Evolutionary conservation across 1,139 yeast genomes (phyloP).

Genomic region (Sugiyamaella pinicola): DNA sequence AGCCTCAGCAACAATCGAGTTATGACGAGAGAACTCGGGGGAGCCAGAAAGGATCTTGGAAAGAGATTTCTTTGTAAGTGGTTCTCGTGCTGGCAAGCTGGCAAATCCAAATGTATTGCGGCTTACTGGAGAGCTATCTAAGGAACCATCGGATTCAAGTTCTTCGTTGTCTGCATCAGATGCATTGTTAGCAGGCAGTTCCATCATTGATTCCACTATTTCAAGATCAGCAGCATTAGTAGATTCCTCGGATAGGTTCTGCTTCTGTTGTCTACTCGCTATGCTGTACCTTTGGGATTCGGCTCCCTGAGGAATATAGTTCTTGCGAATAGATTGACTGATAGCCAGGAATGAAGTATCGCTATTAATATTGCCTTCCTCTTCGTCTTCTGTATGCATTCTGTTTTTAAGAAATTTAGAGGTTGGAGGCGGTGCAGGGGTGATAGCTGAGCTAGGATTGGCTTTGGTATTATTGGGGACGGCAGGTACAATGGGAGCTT

Average conservation of each 20-base stretch:
- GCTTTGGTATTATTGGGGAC: too few relatives aligned
- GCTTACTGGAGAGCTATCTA: slow-evolving; percentile 23
- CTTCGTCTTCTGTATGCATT: slow-evolving; percentile 31
- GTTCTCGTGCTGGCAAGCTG: slow-evolving; percentile 50
- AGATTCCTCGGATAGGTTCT: background rate
- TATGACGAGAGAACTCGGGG: slow-evolving; percentile 22
- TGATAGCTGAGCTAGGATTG: too few relatives aligned
- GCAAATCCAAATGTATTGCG: slow-evolving; percentile 46
- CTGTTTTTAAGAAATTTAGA: slow-evolving; percentile 22
- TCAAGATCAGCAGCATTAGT: slow-evolving; percentile 20
- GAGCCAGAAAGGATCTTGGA: slow-evolving; percentile 30
- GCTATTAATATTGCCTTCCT: slow-evolving; percentile 23
- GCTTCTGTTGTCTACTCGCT: background rate
- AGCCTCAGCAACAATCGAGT: slow-evolving; percentile 22
- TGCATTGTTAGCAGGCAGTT: slow-evolving; percentile 20
- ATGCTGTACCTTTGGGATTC: slow-evolving; percentile 5
- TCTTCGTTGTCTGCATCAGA: slow-evolving; percentile 26
- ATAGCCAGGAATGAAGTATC: slow-evolving; percentile 40
- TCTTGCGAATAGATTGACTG: slow-evolving; percentile 36
- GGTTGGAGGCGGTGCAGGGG: too few relatives aligned
- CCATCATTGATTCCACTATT: slow-evolving; percentile 15
- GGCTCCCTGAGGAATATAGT: slow-evolving; percentile 2
- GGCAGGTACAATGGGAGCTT: too few relatives aligned
- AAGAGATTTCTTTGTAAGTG: slow-evolving; percentile 46
- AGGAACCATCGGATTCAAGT: slow-evolving; percentile 26